A percentile compares a stretch with the other conserved stretches of the same genome.
phyloP scores from a whole-genome alignment of 305 asterid genomes.

The Nicotiana rustica region DNA sequence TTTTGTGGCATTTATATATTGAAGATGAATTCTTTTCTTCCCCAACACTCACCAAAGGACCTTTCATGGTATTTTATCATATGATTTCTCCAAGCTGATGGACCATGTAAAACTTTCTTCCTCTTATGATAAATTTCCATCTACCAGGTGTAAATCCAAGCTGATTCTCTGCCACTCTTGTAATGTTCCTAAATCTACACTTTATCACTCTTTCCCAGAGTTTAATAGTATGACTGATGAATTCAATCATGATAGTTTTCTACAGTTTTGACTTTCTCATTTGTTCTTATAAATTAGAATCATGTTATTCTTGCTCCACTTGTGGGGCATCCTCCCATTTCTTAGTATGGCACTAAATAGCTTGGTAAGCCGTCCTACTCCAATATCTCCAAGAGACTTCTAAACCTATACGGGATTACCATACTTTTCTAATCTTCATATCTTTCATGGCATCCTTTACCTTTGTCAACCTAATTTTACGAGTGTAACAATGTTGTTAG shows the following conservation, averaged over 20 bases:
- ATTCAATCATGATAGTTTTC: neutral
- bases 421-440: neutral
- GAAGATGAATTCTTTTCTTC: too few relatives aligned
- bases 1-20: too few relatives aligned
- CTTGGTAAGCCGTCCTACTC: neutral
- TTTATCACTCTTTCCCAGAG: neutral
- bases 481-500: neutral
- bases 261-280: neutral
- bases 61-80: too few relatives aligned
- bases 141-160: too few relatives aligned
- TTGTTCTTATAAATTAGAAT: conserved; percentile 20
- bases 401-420: neutral
- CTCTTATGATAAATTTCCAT: too few relatives aligned
- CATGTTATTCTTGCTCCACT: neutral
- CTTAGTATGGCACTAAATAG: neutral
- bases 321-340: neutral
- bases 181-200: neutral
- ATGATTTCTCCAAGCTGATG: too few relatives aligned
- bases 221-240: neutral
- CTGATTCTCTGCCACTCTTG: too few relatives aligned
- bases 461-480: neutral
- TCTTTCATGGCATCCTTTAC: neutral
- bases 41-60: too few relatives aligned
- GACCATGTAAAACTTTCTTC: too few relatives aligned
- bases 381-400: neutral